phyloP scores from a whole-genome alignment of 2,329 filamentous ascomycete genomes.

The Exophiala alcalophila region DNA sequence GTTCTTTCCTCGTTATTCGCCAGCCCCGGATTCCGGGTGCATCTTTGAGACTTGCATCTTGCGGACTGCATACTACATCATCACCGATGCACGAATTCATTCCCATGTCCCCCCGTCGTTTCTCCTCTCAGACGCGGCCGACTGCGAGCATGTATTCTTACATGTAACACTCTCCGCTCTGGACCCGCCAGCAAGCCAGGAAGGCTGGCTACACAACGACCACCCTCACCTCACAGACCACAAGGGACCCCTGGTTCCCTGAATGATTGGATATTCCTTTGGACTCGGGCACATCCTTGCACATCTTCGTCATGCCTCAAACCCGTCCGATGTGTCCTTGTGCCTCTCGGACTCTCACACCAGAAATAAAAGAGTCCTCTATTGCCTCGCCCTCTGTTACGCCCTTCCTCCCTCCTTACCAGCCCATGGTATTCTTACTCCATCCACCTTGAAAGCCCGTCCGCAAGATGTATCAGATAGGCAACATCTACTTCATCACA shows the following conservation, averaged over 20 bases:
- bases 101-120: no score
- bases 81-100: no score
- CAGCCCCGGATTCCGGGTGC: no score
- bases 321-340: not conserved
- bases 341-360: not conserved
- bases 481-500: conserved; percentile 59
- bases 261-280: no score
- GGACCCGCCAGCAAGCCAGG: no score
- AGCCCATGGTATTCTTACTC: not conserved
- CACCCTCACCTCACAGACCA: not conserved
- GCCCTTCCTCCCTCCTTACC: not conserved
- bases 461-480: conserved; percentile 37
- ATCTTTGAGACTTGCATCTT: no score
- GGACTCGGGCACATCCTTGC: not conserved
- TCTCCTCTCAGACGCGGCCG: no score
- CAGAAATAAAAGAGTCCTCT: conserved; percentile 9
- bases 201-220: no score
- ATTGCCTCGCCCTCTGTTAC: not conserved
- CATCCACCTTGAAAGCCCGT: not conserved
- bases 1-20: no score
- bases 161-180: conserved; percentile 15
- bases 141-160: no score
- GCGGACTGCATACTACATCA: no score
- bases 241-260: no score
- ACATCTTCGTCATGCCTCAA: not conserved